Conservation (phyloP, 2,329 filamentous ascomycete genomes). For the Neopestalotiopsis clavispora region DNA sequence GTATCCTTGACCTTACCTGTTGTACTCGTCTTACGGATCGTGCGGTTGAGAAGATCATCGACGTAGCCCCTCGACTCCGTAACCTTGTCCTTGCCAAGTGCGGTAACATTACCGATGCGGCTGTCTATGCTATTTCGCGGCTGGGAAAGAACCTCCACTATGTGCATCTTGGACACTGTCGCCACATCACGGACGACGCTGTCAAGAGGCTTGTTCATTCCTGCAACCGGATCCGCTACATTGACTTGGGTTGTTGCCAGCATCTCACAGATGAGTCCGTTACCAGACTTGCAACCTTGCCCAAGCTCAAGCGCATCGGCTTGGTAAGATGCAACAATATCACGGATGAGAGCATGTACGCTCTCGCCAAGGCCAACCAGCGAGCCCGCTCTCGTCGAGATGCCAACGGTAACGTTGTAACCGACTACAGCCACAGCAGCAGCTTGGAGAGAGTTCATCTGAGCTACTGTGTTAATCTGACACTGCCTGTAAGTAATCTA, state of each 20-base stretch:
- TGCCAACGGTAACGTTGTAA: slow-evolving; percentile 50
- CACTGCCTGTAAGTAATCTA: slow-evolving; percentile 68
- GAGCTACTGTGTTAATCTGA: slow-evolving; percentile 90
- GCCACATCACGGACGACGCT: slow-evolving; percentile 86
- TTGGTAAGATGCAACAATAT: slow-evolving; percentile 92
- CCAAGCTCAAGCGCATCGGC: slow-evolving; percentile 93
- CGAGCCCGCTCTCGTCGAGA: slow-evolving; percentile 55
- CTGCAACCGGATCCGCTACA: slow-evolving; percentile 95
- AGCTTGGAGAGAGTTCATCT: slow-evolving; percentile 93
- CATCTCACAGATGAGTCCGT: slow-evolving; percentile 89
- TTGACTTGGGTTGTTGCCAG: slow-evolving; percentile 93
- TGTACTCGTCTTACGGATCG: slow-evolving; percentile 84
- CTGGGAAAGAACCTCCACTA: slow-evolving; percentile 97
- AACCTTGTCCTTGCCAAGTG: slow-evolving; percentile 97
- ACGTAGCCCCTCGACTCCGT: slow-evolving; percentile 82
- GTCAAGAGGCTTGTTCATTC: slow-evolving; percentile 82
- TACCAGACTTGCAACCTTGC: slow-evolving; percentile 79
- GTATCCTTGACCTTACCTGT: slow-evolving; percentile 92
- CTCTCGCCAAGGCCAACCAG: slow-evolving; percentile 74
- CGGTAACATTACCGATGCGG: slow-evolving; percentile 85
- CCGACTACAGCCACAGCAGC: slow-evolving; percentile 60
- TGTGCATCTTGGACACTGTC: slow-evolving; percentile 92
- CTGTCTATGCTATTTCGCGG: slow-evolving; percentile 84
- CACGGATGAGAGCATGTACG: slow-evolving; percentile 86
- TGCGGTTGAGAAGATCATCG: slow-evolving; percentile 86